Evolutionary conservation across 164 flowering plant genomes (phyloP).

Genomic region (Umbellularia californica): DNA sequence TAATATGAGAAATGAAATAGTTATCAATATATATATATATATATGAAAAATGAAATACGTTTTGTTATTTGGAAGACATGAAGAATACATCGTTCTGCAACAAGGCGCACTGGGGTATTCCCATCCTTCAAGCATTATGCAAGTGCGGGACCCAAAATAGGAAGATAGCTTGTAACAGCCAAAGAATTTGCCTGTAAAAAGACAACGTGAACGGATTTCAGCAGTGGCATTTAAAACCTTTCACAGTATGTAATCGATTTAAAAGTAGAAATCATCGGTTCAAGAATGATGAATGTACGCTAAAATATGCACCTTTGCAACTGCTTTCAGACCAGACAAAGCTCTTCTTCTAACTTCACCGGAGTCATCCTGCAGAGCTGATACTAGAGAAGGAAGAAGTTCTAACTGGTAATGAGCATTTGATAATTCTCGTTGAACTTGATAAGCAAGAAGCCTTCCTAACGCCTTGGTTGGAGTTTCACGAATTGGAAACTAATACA

Average conservation of each 20-base stretch:
- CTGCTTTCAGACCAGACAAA: conserved; percentile 72
- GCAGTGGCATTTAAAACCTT: background rate
- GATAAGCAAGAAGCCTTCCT: conserved; percentile 74
- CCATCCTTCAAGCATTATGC: conserved; percentile 88
- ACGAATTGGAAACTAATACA: conserved; percentile 79
- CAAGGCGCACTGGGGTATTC: conserved; percentile 83
- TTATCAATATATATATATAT: no score
- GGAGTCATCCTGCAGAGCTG: conserved; percentile 82
- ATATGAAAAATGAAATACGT: conserved; percentile 35
- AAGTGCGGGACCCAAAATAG: conserved; percentile 64
- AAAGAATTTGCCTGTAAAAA: conserved; percentile 57
- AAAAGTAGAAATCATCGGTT: background rate
- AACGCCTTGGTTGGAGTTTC: conserved; percentile 80
- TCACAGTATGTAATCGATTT: background rate
- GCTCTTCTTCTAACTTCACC: conserved; percentile 94
- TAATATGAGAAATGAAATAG: conserved; percentile 18
- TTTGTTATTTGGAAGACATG: conserved; percentile 80
- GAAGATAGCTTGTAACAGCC: conserved; percentile 28
- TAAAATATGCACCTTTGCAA: conserved; percentile 53
- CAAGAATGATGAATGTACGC: background rate
- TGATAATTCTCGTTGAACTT: conserved; percentile 40
- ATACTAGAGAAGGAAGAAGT: conserved; percentile 45
- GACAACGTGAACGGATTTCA: background rate
- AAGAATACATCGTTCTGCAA: conserved; percentile 92
- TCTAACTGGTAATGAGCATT: conserved; percentile 35